Conservation (phyloP, 2,329 filamentous ascomycete genomes). For the Tricladium varicosporioides region DNA sequence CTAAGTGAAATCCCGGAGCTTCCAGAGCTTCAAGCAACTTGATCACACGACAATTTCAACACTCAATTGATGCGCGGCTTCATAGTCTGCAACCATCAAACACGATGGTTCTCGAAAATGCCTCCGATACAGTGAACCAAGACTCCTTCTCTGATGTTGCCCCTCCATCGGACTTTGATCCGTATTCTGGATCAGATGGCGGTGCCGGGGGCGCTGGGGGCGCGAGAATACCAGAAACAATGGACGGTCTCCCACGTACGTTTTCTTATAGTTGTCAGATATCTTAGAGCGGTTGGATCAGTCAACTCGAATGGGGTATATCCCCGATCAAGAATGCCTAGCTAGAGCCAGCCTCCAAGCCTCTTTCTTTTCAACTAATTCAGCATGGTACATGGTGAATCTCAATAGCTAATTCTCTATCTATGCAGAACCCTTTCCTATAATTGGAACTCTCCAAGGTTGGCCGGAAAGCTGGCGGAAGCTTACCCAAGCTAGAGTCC, state of each 20-base stretch:
- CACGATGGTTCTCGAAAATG: constrained; percentile 29
- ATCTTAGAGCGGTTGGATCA: too few relatives aligned
- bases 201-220: too few relatives aligned
- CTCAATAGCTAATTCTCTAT: neutral
- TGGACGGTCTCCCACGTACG: constrained; percentile 1
- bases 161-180: constrained; percentile 29
- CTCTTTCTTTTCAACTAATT: neutral
- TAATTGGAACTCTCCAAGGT: constrained; percentile 25
- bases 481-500: constrained; percentile 6
- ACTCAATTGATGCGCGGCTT: neutral
- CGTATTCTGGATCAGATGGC: constrained; percentile 19
- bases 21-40: neutral
- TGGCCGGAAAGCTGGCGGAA: constrained; percentile 16
- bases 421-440: constrained; percentile 22
- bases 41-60: constrained; percentile 1
- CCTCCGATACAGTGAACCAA: constrained; percentile 10
- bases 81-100: neutral
- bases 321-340: too few relatives aligned
- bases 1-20: neutral
- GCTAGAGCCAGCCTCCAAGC: neutral
- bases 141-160: constrained; percentile 22
- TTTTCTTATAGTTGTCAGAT: neutral
- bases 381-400: neutral
- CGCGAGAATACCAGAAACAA: neutral
- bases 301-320: too few relatives aligned